Evolutionary conservation across 2,329 filamentous ascomycete genomes (phyloP), one percentile per base, ranked within the genome.

Genomic region (Capronia coronata): DNA sequence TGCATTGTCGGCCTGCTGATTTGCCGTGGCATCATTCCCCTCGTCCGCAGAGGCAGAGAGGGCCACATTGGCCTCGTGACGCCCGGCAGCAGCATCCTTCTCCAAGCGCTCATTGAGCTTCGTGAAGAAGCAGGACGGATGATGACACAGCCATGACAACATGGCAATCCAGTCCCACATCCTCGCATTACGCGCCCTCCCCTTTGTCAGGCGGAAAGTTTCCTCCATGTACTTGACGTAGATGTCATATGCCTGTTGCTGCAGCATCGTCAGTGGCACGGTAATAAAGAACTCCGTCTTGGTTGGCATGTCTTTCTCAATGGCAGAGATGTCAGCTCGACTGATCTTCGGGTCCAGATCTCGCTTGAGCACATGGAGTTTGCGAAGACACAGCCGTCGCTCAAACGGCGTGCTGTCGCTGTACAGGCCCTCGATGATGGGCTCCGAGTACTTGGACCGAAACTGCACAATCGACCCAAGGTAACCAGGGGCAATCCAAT

Each of bases 271-370:
- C 9, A 93, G 70, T 5, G 83, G 79, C 4, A 95, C 72, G 2
- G 76, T 85, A 46, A 96, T 76, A 23, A 94, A 78, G 62, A 91
- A 95, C 62, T 96, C 90, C 6, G 76, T 78, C 64, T 95, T 96
- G 0, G 73, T 70, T 2, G 86, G 86, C 37, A 95, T 71, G 32
- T 82, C 79, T 10, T 80, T 71, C 54, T 77, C 76, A 37, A 94
- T 71, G 3, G 76, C 80, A 1, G 76, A 75, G 52, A 88, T 83
- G 43, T 86, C 87, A 6, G 78, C 80, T 22, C 90, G 80, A 61
- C 90, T 75, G 13, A 94, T 80, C 65, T 94, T 94, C 4, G 87
- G 85, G 1, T 77, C 78, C 18, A 95, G 79, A 37, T 84, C 82
- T 19, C 76, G 68, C 59, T 86, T 87, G 23, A 96, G 72, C 2